A percentile compares a stretch with the other conserved stretches of the same genome.
These are phyloP conservation scores for Canna indica DNA, from an alignment of 176 grass and related monocot genomes.

Conservation along the genomic window DNA sequence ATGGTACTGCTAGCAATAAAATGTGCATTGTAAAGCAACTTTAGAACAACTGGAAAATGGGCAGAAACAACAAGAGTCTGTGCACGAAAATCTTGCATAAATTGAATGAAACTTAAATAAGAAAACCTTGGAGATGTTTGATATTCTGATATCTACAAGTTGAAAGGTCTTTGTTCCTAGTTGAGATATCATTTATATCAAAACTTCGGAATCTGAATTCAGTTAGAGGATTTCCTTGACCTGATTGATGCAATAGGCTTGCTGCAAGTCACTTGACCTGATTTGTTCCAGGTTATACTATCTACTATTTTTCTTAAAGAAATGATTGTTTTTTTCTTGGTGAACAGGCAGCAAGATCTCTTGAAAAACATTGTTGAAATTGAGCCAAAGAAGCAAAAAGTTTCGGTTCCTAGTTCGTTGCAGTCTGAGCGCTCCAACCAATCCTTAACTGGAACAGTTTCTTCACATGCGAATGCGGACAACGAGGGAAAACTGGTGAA, in stretches of 20 bases:
- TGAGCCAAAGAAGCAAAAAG: constrained; percentile 60
- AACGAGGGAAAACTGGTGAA: not conserved
- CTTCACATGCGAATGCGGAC: not conserved
- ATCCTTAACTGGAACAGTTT: constrained; percentile 3
- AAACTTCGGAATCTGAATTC: too few species aligned
- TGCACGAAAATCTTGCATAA: too few species aligned
- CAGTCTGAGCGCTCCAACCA: constrained; percentile 23
- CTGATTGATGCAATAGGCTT: not conserved
- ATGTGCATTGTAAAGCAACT: too few species aligned
- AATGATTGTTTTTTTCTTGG: not conserved
- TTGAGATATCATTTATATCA: too few species aligned
- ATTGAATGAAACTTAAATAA: too few species aligned
- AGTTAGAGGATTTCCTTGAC: too few species aligned
- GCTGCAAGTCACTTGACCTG: not conserved
- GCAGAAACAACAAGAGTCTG: too few species aligned
- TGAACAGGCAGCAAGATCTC: constrained; percentile 74
- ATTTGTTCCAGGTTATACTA: not conserved
- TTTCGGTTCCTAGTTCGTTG: constrained; percentile 19
- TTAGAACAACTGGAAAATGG: too few species aligned
- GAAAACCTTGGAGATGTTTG: too few species aligned
- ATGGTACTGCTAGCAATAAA: too few species aligned
- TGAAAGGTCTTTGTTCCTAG: too few species aligned
- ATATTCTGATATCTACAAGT: too few species aligned
- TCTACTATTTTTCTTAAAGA: not conserved
- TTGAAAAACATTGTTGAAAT: constrained; percentile 78